phyloP scores from a whole-genome alignment of 2,329 filamentous ascomycete genomes.

The Ascochyta lentis region DNA sequence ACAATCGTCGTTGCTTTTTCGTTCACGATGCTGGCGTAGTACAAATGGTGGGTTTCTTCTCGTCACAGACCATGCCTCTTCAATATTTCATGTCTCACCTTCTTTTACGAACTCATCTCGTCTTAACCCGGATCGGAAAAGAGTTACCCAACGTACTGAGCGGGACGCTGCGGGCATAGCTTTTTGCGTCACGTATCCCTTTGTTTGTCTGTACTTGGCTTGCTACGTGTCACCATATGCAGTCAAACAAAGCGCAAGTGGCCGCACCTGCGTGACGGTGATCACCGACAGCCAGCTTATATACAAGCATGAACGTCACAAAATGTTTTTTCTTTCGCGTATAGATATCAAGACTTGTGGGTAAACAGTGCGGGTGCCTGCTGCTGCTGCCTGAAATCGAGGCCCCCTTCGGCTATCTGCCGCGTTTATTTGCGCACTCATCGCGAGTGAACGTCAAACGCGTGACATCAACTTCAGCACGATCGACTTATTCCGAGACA shows the following conservation, averaged over 20 bases:
- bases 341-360: not conserved
- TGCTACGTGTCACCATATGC: constrained; percentile 2
- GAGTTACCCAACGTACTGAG: not conserved
- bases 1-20: not conserved
- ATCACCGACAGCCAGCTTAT: not conserved
- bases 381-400: constrained; percentile 12
- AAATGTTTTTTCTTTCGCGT: not conserved
- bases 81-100: not conserved
- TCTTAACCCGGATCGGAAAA: not conserved
- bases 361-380: constrained; percentile 5
- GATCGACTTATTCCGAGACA: constrained; percentile 1
- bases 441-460: constrained; percentile 3
- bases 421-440: constrained; percentile 6
- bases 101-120: not conserved
- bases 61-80: not conserved
- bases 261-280: not conserved
- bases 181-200: not conserved
- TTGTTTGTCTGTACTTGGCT: constrained; percentile 2
- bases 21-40: too few species aligned
- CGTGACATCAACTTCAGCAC: constrained; percentile 5
- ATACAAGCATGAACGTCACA: not conserved
- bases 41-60: not conserved
- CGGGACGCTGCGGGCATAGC: not conserved
- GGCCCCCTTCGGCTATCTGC: constrained; percentile 8
- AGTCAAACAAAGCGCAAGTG: constrained; percentile 2